phyloP scores from a whole-genome alignment of 2,329 filamentous ascomycete genomes.

The Thermothelomyces thermophilus region DNA sequence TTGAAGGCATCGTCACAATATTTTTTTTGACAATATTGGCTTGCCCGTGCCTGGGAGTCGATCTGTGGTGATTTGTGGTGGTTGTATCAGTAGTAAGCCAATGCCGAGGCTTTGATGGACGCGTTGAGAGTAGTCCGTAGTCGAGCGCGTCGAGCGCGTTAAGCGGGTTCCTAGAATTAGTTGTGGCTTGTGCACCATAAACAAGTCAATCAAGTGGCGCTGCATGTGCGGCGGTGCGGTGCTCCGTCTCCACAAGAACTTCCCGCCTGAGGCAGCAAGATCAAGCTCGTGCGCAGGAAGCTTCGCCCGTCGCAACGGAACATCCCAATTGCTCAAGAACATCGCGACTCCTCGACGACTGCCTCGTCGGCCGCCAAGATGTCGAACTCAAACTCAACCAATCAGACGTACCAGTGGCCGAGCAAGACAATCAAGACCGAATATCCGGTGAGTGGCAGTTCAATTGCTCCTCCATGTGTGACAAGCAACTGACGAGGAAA shows the following conservation, averaged over 20 bases:
- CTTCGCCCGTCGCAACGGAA: slow-evolving; percentile 15
- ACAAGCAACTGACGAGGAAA: slow-evolving; percentile 20
- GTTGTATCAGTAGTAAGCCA: too few relatives aligned
- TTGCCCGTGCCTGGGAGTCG: not conserved
- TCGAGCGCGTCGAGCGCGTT: slow-evolving; percentile 14
- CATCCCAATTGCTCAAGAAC: slow-evolving; percentile 12
- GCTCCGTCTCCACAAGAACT: not conserved
- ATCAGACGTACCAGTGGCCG: slow-evolving; percentile 50
- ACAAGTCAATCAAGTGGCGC: not conserved
- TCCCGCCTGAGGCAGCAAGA: slow-evolving; percentile 19
- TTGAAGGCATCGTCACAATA: slow-evolving; percentile 26
- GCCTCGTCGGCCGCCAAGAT: slow-evolving; percentile 30
- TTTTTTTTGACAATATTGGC: slow-evolving; percentile 33
- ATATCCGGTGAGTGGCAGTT: slow-evolving; percentile 64
- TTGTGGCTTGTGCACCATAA: slow-evolving; percentile 7
- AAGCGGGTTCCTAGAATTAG: slow-evolving; percentile 3
- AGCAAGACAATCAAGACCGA: slow-evolving; percentile 76
- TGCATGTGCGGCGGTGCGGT: not conserved
- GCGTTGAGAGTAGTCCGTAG: slow-evolving; percentile 1
- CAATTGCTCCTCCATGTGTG: slow-evolving; percentile 19
- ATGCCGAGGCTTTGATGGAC: slow-evolving; percentile 28
- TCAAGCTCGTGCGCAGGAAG: slow-evolving; percentile 19
- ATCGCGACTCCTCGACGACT: slow-evolving; percentile 23
- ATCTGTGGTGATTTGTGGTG: slow-evolving; percentile 27
- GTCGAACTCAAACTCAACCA: slow-evolving; percentile 34